Base-by-base conservation (phyloP, 2,329 filamentous ascomycete species). In the Microascus cirrosus region DNA sequence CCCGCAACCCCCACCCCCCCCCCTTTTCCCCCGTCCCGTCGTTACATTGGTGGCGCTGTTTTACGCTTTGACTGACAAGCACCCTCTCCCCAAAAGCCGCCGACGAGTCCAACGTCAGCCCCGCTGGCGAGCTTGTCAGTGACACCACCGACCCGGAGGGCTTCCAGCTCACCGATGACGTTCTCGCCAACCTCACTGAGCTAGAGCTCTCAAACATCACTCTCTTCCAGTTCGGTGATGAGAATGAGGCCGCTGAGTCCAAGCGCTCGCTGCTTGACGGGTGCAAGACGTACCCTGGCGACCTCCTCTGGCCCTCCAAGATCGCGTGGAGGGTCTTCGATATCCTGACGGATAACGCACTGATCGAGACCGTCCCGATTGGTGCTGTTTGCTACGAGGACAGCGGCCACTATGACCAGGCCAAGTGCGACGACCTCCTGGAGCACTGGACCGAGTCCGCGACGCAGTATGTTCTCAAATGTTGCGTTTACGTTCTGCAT, bases 341-440 rank as follows among this genome's bases (percentile, higher is more conserved):
- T 63, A 57, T 65, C 18, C 75, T 80, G 1, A 69, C 84, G 1
- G 69, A 70, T 24, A 80, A 79, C 1, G 70, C 68, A 4, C 68
- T 85, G 35, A 70, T 85, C 51, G 71, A 74, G n/a, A 82, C 78
- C 0, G 68, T 77, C 2, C 82, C 83, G 0, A 63, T 83, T 2
- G 82, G 73, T 0, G 66, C 74, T 1, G 69, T 75, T 0, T 85
- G 82, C 63, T 81, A 85, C 56, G 57, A 67, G 12, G 62, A 67
- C 50, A 69, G 67, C 59, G 62, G 63, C 8, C 62, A 68, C 56
- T 69, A 67, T 25, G 62, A 73, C 55, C 56, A 63, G n/a, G 64
- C 63, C 15, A 64, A 64, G 58, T 72, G 70, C 56, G 60, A 63
- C 3, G 65, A 62, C 53, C 61, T 72, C 34, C 65, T 64, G n/a